These are phyloP conservation scores for Ascochyta clinopodiicola DNA, from an alignment of 2,329 filamentous ascomycete genomes.

Conservation along the genomic window DNA sequence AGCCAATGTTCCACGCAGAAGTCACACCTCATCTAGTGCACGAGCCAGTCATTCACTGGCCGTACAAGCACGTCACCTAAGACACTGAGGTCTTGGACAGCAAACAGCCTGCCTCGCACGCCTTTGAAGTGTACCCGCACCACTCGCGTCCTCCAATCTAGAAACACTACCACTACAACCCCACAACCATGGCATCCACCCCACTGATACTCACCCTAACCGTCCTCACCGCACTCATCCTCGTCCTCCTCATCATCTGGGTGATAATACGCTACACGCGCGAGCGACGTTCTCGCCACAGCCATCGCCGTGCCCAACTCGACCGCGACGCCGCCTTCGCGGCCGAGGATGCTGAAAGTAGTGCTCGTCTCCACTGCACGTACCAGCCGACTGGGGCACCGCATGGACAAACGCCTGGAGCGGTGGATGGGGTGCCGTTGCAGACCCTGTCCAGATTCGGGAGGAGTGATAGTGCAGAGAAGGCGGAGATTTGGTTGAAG, in stretches of 20 bases:
- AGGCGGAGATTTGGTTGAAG: slow-evolving; percentile 25
- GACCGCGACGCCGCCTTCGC: not conserved
- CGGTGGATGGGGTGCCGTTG: not conserved
- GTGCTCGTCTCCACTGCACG: not conserved
- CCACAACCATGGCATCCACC: not conserved
- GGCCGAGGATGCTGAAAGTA: not conserved
- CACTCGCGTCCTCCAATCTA: not conserved
- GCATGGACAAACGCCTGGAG: not conserved
- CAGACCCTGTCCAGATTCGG: slow-evolving; percentile 6
- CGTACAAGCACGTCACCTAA: not conserved
- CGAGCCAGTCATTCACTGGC: not conserved
- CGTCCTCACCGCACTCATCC: slow-evolving; percentile 20
- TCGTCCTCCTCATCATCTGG: slow-evolving; percentile 26
- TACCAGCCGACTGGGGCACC: not conserved
- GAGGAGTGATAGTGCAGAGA: slow-evolving; percentile 23
- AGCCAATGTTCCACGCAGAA: not conserved
- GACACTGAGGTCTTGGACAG: not conserved
- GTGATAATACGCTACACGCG: slow-evolving; percentile 17
- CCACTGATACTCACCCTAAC: slow-evolving; percentile 25
- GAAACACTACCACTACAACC: not conserved
- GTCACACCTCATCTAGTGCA: not conserved
- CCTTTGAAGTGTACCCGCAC: not conserved
- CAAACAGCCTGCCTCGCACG: too few species aligned
- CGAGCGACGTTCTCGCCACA: not conserved
- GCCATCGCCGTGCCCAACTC: slow-evolving; percentile 3